Percentiles rank a stretch among this genome's conserved stretches.
Conservation (phyloP, 371 early-diverging fungal genomes). For the Lichtheimia corymbifera region DNA sequence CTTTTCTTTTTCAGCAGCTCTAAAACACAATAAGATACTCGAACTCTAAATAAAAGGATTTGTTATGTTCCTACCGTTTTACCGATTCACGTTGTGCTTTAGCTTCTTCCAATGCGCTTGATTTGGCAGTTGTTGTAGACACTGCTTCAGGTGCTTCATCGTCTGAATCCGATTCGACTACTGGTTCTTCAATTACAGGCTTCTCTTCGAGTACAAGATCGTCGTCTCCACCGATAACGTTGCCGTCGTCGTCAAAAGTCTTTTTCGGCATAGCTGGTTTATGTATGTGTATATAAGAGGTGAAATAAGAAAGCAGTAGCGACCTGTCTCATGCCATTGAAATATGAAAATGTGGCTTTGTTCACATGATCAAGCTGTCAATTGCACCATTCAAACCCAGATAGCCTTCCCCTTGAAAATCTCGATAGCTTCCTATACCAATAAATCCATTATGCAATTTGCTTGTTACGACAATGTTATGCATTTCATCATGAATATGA, state of each 20-base stretch:
- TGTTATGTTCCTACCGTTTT: constrained; percentile 25
- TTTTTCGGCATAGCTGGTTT: constrained; percentile 35
- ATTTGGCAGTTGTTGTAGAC: constrained; percentile 36
- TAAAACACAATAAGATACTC: constrained; percentile 7
- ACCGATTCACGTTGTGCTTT: constrained; percentile 32
- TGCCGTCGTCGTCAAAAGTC: constrained; percentile 40
- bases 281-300: neutral
- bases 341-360: no score
- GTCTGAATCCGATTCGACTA: constrained; percentile 16
- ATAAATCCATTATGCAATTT: no score
- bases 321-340: neutral
- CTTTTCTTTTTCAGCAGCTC: constrained; percentile 33
- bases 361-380: no score
- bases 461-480: no score
- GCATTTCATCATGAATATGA: no score
- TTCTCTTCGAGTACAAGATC: neutral
- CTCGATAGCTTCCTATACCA: no score
- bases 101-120: constrained; percentile 17
- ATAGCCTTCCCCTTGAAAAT: no score
- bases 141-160: constrained; percentile 55
- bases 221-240: constrained; percentile 12
- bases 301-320: neutral
- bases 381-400: no score
- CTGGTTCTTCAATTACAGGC: neutral
- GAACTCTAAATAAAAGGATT: neutral